Evolutionary conservation across 208 protist species (phyloP).

Genomic region (Trypanosoma platydactyli): DNA sequence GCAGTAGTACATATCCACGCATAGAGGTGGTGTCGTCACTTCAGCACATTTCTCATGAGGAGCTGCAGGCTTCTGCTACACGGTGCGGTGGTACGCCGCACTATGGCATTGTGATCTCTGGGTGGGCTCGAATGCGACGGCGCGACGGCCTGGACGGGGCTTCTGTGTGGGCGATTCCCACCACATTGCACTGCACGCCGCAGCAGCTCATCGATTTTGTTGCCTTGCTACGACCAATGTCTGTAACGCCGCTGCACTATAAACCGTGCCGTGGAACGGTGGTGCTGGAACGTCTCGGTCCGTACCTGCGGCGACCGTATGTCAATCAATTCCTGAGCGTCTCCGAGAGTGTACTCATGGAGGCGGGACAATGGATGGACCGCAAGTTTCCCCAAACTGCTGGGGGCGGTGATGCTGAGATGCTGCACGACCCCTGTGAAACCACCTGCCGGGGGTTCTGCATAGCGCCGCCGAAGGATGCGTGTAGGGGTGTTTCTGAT

Average conservation of each 20-base stretch:
- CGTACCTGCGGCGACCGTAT: conserved; percentile 47
- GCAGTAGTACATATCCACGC: conserved; percentile 38
- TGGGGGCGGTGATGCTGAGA: neutral
- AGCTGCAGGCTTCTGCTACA: conserved; percentile 34
- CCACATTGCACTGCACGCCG: conserved; percentile 70
- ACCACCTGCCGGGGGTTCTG: conserved; percentile 1
- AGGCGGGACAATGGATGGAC: neutral
- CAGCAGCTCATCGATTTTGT: conserved; percentile 73
- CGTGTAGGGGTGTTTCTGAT: no score
- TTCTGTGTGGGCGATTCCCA: conserved; percentile 63
- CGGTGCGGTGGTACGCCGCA: conserved; percentile 36
- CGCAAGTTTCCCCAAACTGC: neutral
- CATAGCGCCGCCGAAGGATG: neutral
- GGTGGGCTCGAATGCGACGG: conserved; percentile 58
- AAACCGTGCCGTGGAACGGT: conserved; percentile 41
- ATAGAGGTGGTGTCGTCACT: conserved; percentile 65
- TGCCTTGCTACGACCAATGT: conserved; percentile 53
- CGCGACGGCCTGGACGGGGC: conserved; percentile 5
- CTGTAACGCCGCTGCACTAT: conserved; percentile 68
- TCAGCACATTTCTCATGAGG: conserved; percentile 30
- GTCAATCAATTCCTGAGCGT: conserved; percentile 31
- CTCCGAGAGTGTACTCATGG: neutral
- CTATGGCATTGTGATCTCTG: conserved; percentile 74
- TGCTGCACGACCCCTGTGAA: no score
- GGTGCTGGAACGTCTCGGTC: conserved; percentile 60